Percentiles rank a stretch among this genome's conserved stretches.
phyloP scores from a whole-genome alignment of 345 rosid species.

The Balakata baccata region DNA sequence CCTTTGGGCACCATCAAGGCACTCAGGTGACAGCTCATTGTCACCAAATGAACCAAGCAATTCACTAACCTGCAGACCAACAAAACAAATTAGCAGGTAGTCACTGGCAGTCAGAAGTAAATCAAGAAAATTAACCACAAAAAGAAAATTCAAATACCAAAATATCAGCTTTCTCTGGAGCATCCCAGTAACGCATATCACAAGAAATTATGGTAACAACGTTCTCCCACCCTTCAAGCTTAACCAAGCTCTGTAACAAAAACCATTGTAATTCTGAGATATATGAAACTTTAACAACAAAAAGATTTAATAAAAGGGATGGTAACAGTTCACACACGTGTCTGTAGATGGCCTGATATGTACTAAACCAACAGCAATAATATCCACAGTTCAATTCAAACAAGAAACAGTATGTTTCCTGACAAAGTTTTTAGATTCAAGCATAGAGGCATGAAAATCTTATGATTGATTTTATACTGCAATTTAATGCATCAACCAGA shows the following conservation, averaged over 20 bases:
- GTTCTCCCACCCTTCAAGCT: conserved; percentile 89
- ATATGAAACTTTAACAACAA: conserved; percentile 10
- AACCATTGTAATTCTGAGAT: conserved; percentile 11
- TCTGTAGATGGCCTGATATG: neutral
- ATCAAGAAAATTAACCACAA: conserved; percentile 5
- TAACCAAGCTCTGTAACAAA: conserved; percentile 72
- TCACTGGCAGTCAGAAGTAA: neutral
- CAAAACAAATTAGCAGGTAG: conserved; percentile 16
- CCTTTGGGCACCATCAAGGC: conserved; percentile 99
- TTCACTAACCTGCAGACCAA: conserved; percentile 74
- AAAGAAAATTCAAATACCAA: conserved; percentile 46
- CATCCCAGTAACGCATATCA: conserved; percentile 97
- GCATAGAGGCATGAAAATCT: neutral
- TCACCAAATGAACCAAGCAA: conserved; percentile 97
- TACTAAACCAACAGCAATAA: neutral
- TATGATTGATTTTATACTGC: neutral
- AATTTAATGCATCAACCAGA: neutral
- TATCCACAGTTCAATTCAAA: neutral
- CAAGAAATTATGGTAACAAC: conserved; percentile 78
- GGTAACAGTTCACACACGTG: neutral
- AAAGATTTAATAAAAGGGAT: conserved; percentile 5
- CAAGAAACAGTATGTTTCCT: neutral
- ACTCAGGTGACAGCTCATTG: conserved; percentile 98
- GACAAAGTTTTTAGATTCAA: neutral
- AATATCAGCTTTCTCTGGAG: conserved; percentile 94